phyloP scores from a whole-genome alignment of 306 rosid genomes.

The Begonia fuchsioides region DNA sequence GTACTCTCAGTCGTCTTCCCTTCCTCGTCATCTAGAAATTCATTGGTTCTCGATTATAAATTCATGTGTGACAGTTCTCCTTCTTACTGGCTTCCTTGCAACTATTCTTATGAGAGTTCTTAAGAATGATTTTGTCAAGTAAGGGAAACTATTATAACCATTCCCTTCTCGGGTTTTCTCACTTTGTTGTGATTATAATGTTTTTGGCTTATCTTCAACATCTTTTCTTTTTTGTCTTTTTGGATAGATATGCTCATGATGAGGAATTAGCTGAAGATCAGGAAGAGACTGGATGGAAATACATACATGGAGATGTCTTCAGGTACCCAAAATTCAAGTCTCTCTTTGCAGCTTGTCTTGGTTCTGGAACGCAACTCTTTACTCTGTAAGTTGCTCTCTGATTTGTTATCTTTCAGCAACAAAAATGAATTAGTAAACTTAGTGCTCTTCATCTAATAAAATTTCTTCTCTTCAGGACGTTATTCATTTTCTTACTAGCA shows the following conservation, averaged over 20 bases:
- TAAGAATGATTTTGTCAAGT: slow-evolving; percentile 91
- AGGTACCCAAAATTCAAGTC: slow-evolving; percentile 31
- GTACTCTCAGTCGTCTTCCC: slow-evolving; percentile 50
- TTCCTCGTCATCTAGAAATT: slow-evolving; percentile 79
- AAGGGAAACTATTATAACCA: slow-evolving; percentile 12
- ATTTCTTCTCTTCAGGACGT: slow-evolving; percentile 36
- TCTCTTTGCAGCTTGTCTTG: slow-evolving; percentile 34
- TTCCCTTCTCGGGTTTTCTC: too few relatives aligned
- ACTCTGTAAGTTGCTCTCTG: slow-evolving; percentile 22
- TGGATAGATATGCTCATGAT: slow-evolving; percentile 33
- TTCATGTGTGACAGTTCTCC: slow-evolving; percentile 77
- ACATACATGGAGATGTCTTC: slow-evolving; percentile 43
- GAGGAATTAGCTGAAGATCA: slow-evolving; percentile 42
- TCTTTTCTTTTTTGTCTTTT: background rate
- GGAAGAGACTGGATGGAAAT: slow-evolving; percentile 49
- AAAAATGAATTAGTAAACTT: too few relatives aligned
- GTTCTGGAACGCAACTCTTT: slow-evolving; percentile 40
- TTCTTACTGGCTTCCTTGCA: slow-evolving; percentile 74
- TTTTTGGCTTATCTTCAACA: background rate
- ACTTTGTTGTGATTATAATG: too few relatives aligned
- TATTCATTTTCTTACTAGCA: slow-evolving; percentile 68
- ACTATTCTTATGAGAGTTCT: slow-evolving; percentile 77
- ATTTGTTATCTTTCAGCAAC: too few relatives aligned
- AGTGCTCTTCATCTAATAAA: background rate
- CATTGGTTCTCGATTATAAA: slow-evolving; percentile 89